Conservation (phyloP, 2,329 filamentous ascomycete species). For the Pseudogymnoascus sp. region DNA sequence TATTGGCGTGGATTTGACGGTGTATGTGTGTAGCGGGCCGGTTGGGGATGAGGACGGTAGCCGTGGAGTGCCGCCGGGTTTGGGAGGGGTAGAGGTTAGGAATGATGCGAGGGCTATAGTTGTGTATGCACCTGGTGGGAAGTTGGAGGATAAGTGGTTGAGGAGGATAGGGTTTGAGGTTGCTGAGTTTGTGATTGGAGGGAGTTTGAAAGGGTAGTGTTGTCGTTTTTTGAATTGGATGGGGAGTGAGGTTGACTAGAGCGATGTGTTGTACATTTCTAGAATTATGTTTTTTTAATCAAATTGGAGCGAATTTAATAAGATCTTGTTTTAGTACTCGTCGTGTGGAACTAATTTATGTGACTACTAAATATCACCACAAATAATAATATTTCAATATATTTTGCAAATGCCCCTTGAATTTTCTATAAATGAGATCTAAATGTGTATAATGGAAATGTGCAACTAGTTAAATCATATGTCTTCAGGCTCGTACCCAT, state of each 20-base stretch:
- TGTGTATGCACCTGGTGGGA: slow-evolving; percentile 36
- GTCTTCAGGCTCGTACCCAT: slow-evolving; percentile 20
- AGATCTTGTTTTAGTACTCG: background rate
- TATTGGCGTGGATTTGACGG: slow-evolving; percentile 69
- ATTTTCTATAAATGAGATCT: background rate
- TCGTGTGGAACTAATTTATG: too few relatives aligned
- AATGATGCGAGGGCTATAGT: slow-evolving; percentile 47
- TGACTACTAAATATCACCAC: background rate
- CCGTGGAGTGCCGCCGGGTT: slow-evolving; percentile 21
- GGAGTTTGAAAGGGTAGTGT: background rate
- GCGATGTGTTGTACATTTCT: background rate
- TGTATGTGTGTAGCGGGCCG: slow-evolving; percentile 49
- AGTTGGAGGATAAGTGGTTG: slow-evolving; percentile 60
- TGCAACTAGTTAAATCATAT: background rate
- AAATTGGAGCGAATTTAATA: background rate
- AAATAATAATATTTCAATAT: background rate
- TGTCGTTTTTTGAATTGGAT: background rate
- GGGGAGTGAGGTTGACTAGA: background rate
- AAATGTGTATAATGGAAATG: background rate
- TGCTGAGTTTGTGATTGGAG: slow-evolving; percentile 60
- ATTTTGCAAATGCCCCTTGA: background rate
- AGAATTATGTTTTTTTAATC: background rate
- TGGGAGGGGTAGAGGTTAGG: slow-evolving; percentile 46
- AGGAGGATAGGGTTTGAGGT: slow-evolving; percentile 80
- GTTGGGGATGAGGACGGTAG: slow-evolving; percentile 5